These are phyloP conservation scores for Populus simonii DNA, from an alignment of 345 rosid genomes.

Conservation along the genomic window DNA sequence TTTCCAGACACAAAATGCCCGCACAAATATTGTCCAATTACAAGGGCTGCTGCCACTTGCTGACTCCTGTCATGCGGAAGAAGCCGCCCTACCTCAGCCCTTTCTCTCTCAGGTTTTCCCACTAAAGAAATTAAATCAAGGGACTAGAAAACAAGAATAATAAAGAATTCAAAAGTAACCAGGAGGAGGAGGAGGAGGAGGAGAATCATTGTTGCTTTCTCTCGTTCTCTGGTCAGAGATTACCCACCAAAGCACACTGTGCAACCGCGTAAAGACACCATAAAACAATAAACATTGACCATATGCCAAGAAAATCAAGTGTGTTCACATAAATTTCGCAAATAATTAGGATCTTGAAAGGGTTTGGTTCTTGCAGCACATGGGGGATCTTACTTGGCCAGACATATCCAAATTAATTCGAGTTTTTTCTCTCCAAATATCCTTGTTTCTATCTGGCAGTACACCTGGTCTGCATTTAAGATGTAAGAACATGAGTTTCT, in stretches of 20 bases:
- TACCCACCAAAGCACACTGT: constrained; percentile 7
- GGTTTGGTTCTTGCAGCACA: background rate
- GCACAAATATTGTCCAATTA: too few relatives aligned
- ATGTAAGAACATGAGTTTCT: too few relatives aligned
- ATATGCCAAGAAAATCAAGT: background rate
- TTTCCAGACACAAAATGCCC: too few relatives aligned
- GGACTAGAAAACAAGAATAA: background rate
- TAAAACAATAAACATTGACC: constrained; percentile 4
- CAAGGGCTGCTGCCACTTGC: too few relatives aligned
- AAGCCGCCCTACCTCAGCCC: too few relatives aligned
- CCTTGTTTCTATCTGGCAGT: too few relatives aligned
- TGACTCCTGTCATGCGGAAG: too few relatives aligned
- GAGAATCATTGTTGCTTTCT: constrained; percentile 1
- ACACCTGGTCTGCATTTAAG: too few relatives aligned
- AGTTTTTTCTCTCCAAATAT: too few relatives aligned
- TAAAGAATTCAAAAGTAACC: background rate
- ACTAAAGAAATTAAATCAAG: background rate
- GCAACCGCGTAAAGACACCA: constrained; percentile 3
- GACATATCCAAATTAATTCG: too few relatives aligned
- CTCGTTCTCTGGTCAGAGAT: constrained; percentile 14
- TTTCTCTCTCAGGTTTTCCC: background rate
- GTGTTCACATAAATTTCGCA: background rate
- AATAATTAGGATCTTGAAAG: background rate
- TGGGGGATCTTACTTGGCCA: background rate
- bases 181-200: background rate